Evolutionary conservation across 345 rosid species (phyloP).

Genomic region (Eucalyptus cloeziana): DNA sequence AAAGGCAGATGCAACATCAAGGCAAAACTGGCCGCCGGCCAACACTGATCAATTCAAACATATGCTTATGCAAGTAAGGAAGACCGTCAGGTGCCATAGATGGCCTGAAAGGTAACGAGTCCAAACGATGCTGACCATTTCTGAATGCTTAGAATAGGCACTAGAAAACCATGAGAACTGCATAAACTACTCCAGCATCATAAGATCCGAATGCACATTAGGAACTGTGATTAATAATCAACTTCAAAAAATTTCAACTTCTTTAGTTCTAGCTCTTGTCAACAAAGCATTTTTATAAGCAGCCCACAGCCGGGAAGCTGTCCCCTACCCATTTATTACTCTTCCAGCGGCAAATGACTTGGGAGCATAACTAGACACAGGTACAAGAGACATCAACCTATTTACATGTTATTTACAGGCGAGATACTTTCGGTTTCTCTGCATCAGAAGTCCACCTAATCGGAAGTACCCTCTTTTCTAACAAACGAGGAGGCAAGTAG

Average conservation of each 20-base stretch:
- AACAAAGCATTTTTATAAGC: neutral
- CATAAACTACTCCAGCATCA: neutral
- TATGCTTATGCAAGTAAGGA: neutral
- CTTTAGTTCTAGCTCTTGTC: neutral
- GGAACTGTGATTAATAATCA: neutral
- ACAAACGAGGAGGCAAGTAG: constrained; percentile 37
- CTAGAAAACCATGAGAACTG: neutral
- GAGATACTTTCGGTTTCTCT: neutral
- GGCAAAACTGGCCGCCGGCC: neutral
- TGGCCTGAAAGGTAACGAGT: neutral
- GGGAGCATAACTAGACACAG: neutral
- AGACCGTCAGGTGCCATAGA: neutral
- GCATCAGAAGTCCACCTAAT: neutral
- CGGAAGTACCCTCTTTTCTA: neutral
- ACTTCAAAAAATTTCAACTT: neutral
- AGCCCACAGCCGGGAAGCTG: neutral
- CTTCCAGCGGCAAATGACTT: neutral
- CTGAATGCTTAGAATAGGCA: neutral
- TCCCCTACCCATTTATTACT: neutral
- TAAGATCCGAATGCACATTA: neutral
- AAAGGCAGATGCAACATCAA: neutral
- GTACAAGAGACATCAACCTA: neutral
- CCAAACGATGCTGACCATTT: neutral
- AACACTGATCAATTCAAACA: neutral
- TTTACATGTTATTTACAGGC: neutral